These are phyloP conservation scores for Diatrype stigma DNA, from an alignment of 2,329 filamentous ascomycete species.

Conservation along the genomic window DNA sequence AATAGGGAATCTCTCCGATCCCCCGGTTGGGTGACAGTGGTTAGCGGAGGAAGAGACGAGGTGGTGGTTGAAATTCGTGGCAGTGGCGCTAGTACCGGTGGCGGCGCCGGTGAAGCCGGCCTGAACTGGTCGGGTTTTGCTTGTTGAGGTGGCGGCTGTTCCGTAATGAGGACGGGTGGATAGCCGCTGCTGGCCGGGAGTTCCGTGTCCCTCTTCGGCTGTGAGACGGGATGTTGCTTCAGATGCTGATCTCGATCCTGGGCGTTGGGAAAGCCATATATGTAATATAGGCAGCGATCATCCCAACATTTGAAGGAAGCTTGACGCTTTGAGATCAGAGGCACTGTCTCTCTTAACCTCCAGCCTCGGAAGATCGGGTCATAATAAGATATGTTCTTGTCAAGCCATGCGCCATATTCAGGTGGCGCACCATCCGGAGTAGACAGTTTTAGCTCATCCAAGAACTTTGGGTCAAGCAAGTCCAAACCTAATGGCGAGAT, in stretches of 20 bases:
- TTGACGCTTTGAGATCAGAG: slow-evolving; percentile 31
- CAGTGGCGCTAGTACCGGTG: slow-evolving; percentile 23
- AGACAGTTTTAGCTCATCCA: slow-evolving; percentile 34
- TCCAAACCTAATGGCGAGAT: slow-evolving; percentile 34
- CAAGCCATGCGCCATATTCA: slow-evolving; percentile 49
- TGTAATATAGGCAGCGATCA: slow-evolving; percentile 52
- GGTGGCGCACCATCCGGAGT: slow-evolving; percentile 37
- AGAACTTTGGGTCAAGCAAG: slow-evolving; percentile 35
- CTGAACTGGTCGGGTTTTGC: slow-evolving; percentile 30
- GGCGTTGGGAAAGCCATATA: slow-evolving; percentile 51
- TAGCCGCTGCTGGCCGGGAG: slow-evolving; percentile 36
- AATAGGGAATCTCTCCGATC: slow-evolving; percentile 39
- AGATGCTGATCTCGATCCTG: slow-evolving; percentile 50
- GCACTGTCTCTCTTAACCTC: slow-evolving; percentile 33
- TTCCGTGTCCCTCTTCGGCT: slow-evolving; percentile 41
- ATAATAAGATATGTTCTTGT: slow-evolving; percentile 45
- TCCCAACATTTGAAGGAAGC: slow-evolving; percentile 52
- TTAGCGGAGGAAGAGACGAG: slow-evolving; percentile 30
- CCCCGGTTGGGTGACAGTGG: slow-evolving; percentile 28
- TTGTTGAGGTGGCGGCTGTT: slow-evolving; percentile 26
- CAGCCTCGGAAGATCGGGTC: slow-evolving; percentile 43
- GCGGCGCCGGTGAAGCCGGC: slow-evolving; percentile 28
- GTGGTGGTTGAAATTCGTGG: slow-evolving; percentile 33
- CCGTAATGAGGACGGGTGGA: slow-evolving; percentile 31
- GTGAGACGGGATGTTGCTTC: slow-evolving; percentile 37